Base-by-base conservation (phyloP, 1,284 basidiomycete genomes). In the Cryptococcus sp. region DNA sequence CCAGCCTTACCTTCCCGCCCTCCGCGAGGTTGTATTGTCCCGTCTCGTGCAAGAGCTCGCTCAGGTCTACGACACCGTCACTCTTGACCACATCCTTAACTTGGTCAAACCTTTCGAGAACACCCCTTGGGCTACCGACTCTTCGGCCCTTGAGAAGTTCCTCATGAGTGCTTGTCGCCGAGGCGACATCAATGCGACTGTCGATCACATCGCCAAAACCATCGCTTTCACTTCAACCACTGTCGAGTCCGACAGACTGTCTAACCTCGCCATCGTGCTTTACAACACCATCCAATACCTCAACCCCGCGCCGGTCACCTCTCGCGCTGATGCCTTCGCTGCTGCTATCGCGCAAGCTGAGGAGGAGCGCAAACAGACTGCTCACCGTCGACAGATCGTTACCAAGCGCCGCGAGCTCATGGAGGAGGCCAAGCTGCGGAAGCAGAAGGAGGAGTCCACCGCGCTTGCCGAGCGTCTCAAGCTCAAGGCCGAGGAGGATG, bases 11-110 rank as follows among this genome's bases (percentile, higher is more conserved):
- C 85, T 96, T 52, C 86, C 90, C 44, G 89, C 95, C 59, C 86
- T 99, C 53, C 89, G 93, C 73, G 90, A 89, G 62, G 94, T 95
- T 50, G 85, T 98, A 25, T 87, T 98, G 62, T 93, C 93, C 5
- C 89, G 93, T 39, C 84, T 99, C n/a, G 87, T 99, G 67, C 88
- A 88, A 55, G 92, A 96, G 79, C 87, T 98, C 54, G 89, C 91
- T 7, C 90, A 98, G 76, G 90, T 99, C 19, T 98, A 99, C 80
- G 89, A 89, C 50, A 88, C 89, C 11, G 88, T 99, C 81, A 89
- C 88, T 69, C 85, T 95, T 59, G 80, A 80, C 59, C 86, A 87
- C 66, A 81, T 96, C 44, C 83, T 91, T 52, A 82, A 86, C 37
- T 85, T 97, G 63, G 87, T 90, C 61, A 82, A 83, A 19, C 89